phyloP scores from a whole-genome alignment of 164 flowering plant genomes.

The Pachysandra terminalis region DNA sequence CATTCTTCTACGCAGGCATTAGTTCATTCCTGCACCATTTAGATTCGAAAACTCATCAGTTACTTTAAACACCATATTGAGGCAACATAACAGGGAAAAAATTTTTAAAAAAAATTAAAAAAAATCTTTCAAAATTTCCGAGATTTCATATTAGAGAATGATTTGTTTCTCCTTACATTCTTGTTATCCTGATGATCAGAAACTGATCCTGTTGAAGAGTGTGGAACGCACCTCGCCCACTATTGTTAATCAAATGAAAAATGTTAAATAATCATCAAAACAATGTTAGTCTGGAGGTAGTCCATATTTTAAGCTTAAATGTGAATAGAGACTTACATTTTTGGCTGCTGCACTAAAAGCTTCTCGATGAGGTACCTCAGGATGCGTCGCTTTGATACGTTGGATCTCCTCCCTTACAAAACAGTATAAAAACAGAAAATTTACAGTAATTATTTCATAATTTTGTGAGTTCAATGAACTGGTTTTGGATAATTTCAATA shows the following conservation, averaged over 20 bases:
- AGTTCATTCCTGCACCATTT: conserved; percentile 3
- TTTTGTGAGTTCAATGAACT: too few species aligned
- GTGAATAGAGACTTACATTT: conserved; percentile 33
- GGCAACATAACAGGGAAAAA: not conserved
- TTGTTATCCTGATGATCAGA: conserved; percentile 26
- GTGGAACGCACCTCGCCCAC: conserved; percentile 72
- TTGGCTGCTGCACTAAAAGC: conserved; percentile 70
- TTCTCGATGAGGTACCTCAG: conserved; percentile 63
- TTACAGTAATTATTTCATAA: not conserved
- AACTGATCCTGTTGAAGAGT: conserved; percentile 33
- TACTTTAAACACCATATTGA: not conserved
- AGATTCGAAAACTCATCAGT: not conserved
- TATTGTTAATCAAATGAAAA: conserved; percentile 10
- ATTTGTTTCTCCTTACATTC: conserved; percentile 19
- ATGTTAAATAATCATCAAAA: not conserved
- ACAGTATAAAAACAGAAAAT: not conserved
- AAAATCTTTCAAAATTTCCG: not conserved
- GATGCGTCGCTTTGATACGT: conserved; percentile 62
- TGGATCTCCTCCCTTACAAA: conserved; percentile 59
- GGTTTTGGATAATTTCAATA: too few species aligned
- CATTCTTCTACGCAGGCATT: not conserved
- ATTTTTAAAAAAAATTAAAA: too few species aligned
- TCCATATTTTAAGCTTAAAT: not conserved
- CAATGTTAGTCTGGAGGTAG: not conserved
- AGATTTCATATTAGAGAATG: not conserved